These are phyloP conservation scores for Kuraishia borneana DNA, from an alignment of 805 yeast genomes.

Conservation along the genomic window DNA sequence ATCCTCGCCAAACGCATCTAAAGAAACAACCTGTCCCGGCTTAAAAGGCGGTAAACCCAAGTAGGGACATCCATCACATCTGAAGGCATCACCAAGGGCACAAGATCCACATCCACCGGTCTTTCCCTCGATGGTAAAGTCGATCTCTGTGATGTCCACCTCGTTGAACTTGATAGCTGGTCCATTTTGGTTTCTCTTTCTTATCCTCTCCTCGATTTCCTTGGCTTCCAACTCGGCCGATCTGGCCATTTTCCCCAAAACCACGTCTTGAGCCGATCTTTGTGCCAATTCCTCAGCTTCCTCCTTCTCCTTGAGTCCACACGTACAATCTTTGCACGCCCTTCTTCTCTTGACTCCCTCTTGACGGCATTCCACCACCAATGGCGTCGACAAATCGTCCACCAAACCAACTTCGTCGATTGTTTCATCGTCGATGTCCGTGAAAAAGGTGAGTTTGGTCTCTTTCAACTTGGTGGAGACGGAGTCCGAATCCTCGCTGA, in stretches of 20 bases:
- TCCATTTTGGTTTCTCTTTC: slow-evolving; percentile 13
- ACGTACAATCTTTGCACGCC: slow-evolving; percentile 97
- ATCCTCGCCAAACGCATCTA: slow-evolving; percentile 72
- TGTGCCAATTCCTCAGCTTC: slow-evolving; percentile 43
- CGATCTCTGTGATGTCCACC: slow-evolving; percentile 80
- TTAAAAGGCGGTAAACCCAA: slow-evolving; percentile 96
- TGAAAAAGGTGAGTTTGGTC: slow-evolving; percentile 43
- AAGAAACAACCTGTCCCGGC: slow-evolving; percentile 84
- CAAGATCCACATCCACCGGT: slow-evolving; percentile 98
- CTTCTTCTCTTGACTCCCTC: slow-evolving; percentile 58
- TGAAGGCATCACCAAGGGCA: slow-evolving; percentile 93
- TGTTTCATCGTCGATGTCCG: slow-evolving; percentile 37
- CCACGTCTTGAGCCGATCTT: slow-evolving; percentile 29
- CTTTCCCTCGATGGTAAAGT: slow-evolving; percentile 93
- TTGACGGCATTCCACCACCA: slow-evolving; percentile 45
- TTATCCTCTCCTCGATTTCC: slow-evolving; percentile 38
- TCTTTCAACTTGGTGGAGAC: slow-evolving; percentile 32
- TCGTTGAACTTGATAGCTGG: slow-evolving; percentile 37
- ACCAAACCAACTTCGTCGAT: slow-evolving; percentile 50
- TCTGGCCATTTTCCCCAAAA: slow-evolving; percentile 35
- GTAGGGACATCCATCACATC: slow-evolving; percentile 98
- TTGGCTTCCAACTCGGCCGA: slow-evolving; percentile 44
- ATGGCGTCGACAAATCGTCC: slow-evolving; percentile 19
- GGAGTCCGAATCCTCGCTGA: slow-evolving; percentile 25
- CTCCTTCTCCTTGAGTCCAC: slow-evolving; percentile 89